Percentiles rank a stretch among this genome's conserved stretches.
These are phyloP conservation scores for Sicyos baderoa DNA, from an alignment of 306 rosid genomes.

Conservation along the genomic window DNA sequence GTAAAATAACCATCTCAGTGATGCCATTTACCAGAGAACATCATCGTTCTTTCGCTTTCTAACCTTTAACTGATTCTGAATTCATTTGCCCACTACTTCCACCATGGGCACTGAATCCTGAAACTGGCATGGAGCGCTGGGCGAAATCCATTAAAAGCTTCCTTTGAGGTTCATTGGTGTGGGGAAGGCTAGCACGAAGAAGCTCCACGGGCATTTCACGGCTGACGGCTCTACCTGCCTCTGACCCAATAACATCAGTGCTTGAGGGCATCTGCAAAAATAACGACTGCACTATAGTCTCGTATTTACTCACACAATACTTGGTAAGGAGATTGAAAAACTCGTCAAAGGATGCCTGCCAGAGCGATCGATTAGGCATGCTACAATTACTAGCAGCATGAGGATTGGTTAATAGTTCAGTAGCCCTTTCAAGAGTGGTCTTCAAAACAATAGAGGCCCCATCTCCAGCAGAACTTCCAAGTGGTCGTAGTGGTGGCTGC, in stretches of 20 bases:
- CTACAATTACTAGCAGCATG: constrained; percentile 62
- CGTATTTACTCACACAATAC: constrained; percentile 79
- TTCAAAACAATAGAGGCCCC: constrained; percentile 76
- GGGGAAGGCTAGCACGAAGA: constrained; percentile 88
- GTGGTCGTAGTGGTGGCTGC: constrained; percentile 90
- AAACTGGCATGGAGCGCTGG: constrained; percentile 69
- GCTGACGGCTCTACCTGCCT: constrained; percentile 59
- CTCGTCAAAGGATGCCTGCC: constrained; percentile 93
- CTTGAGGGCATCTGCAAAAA: constrained; percentile 45
- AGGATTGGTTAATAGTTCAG: constrained; percentile 74
- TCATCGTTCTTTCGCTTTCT: not conserved
- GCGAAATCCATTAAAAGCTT: constrained; percentile 66
- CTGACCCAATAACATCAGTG: constrained; percentile 50
- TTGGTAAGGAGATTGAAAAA: constrained; percentile 74
- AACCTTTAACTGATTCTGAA: constrained; percentile 68
- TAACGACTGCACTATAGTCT: constrained; percentile 58
- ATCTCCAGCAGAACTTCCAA: constrained; percentile 85
- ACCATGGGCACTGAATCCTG: constrained; percentile 41
- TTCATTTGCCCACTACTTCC: constrained; percentile 46
- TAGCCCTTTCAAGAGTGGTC: constrained; percentile 84
- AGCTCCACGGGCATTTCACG: constrained; percentile 96
- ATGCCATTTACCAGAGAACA: not conserved
- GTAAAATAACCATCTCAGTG: not conserved
- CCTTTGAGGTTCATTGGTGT: constrained; percentile 78
- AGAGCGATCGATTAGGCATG: constrained; percentile 59